Base-by-base conservation (phyloP, 768 basidiomycete species). In the Trametes cubensis region DNA sequence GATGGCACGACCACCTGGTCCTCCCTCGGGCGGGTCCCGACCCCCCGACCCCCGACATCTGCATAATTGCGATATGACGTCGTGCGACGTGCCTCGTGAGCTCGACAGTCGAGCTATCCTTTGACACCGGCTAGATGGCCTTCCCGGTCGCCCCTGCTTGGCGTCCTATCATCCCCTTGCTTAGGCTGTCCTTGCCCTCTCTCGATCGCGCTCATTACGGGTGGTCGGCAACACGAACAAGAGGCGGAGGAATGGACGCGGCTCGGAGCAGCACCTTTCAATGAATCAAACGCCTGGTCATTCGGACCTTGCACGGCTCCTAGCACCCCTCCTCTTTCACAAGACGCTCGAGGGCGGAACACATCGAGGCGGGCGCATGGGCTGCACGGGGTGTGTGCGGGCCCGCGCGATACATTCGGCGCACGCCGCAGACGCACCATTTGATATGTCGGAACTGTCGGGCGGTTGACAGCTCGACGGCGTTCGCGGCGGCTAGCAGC, bases 401-500 rank as follows among this genome's bases (percentile, higher is more conserved):
- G 11, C 52, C 21, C 23, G 55, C 40, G 41, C 13, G 5, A 18
- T 11, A 11, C 21, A 18, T 38, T 34, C 34, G 34, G 34, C 34
- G 34, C 34, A 34, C 34, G 34, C 6, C 34, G 34, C 34, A 34
- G 8, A 30, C 38, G 10, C 41, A n/a, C 26, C 28, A 23, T 44
- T 18, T 38, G 46, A 34, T 56, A 56, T 47, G 55, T 56, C 55
- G 45, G 55, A 56, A 20, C 55, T 55, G 54, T 45, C 54, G 28
- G n/a, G 39, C 40, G 34, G 26, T 38, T 60, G 59, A 60, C 59
- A 60, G 44, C 30, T 47, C 42, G 23, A 34, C 60, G 46, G 60
- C 52, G 52, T 45, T 47, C 23, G 14, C 45, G 28, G 38, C 38
- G 58, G 49, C 34, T 21, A 44, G 54, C 40, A 26, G 60, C 34